Evolutionary conservation across 2,329 filamentous ascomycete species (phyloP).

Genomic region (Colletotrichum shisoi): DNA sequence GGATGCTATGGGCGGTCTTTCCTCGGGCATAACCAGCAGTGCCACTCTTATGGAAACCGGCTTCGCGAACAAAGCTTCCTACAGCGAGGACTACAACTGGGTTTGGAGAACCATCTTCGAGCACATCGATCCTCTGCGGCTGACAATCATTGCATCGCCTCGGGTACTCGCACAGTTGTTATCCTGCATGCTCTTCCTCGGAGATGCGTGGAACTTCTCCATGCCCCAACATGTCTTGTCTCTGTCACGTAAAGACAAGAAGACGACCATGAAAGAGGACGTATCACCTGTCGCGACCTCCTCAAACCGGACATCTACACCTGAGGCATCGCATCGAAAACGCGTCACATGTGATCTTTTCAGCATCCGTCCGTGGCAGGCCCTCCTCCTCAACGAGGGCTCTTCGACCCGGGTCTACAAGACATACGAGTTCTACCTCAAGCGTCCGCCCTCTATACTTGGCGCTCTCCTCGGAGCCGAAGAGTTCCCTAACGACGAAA

Average conservation of each 20-base stretch:
- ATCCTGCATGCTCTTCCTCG: conserved; percentile 63
- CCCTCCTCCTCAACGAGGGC: conserved; percentile 75
- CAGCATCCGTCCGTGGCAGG: conserved; percentile 69
- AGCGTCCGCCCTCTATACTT: conserved; percentile 69
- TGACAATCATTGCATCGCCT: conserved; percentile 69
- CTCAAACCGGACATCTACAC: background rate
- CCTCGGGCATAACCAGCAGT: conserved; percentile 24
- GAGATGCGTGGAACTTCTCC: conserved; percentile 70
- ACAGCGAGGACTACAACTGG: conserved; percentile 49
- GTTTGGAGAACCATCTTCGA: conserved; percentile 66
- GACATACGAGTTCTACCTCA: conserved; percentile 75
- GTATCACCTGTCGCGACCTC: background rate
- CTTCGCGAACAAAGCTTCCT: conserved; percentile 31
- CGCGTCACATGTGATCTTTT: conserved; percentile 56
- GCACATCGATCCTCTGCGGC: conserved; percentile 59
- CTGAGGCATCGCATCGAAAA: background rate
- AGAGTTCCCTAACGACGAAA: conserved; percentile 49
- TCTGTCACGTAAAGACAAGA: conserved; percentile 47
- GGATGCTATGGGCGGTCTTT: conserved; percentile 36
- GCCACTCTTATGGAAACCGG: conserved; percentile 31
- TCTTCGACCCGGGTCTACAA: conserved; percentile 75
- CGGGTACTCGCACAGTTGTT: conserved; percentile 68
- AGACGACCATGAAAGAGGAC: background rate
- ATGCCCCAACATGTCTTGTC: conserved; percentile 69
- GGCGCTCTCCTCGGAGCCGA: conserved; percentile 58